Percentiles rank a stretch among this genome's conserved stretches.
Conservation (phyloP, 805 yeast species). For the Wickerhamiella slavikovae region DNA sequence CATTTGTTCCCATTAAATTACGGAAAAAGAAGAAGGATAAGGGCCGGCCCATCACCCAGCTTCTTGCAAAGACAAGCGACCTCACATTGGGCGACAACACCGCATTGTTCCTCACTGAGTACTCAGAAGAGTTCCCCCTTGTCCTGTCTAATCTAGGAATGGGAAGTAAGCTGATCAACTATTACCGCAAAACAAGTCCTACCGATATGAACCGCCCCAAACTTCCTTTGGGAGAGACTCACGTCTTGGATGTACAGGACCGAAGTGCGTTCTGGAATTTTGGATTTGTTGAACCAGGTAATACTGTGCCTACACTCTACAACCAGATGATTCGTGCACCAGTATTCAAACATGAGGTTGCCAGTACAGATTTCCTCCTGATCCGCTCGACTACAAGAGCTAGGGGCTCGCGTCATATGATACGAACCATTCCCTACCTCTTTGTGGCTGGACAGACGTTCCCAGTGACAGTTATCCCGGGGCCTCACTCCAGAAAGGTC, state of each 20-base stretch:
- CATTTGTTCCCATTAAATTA: slow-evolving; percentile 50
- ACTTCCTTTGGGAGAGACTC: slow-evolving; percentile 79
- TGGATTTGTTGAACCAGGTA: slow-evolving; percentile 90
- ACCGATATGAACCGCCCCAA: slow-evolving; percentile 79
- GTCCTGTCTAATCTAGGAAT: slow-evolving; percentile 79
- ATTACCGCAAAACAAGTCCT: slow-evolving; percentile 64
- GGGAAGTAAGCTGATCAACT: slow-evolving; percentile 86
- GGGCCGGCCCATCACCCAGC: slow-evolving; percentile 59
- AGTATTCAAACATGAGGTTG: slow-evolving; percentile 64
- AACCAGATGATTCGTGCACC: slow-evolving; percentile 89
- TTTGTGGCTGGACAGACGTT: slow-evolving; percentile 83
- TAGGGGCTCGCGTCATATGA: slow-evolving; percentile 40
- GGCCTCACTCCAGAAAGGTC: slow-evolving; percentile 91
- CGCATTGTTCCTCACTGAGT: slow-evolving; percentile 59
- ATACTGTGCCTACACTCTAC: slow-evolving; percentile 79
- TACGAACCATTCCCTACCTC: slow-evolving; percentile 47
- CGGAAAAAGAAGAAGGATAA: slow-evolving; percentile 80
- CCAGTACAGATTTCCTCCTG: slow-evolving; percentile 61
- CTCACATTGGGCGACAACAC: slow-evolving; percentile 72
- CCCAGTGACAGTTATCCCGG: slow-evolving; percentile 90
- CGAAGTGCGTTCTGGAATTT: slow-evolving; percentile 96
- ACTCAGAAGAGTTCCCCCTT: slow-evolving; percentile 73
- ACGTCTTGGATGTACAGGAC: slow-evolving; percentile 89
- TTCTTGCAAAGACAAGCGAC: slow-evolving; percentile 50
- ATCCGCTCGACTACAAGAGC: slow-evolving; percentile 59